Base-by-base conservation (phyloP, 495 filamentous ascomycete genomes). In the Cercophora newfieldiana region DNA sequence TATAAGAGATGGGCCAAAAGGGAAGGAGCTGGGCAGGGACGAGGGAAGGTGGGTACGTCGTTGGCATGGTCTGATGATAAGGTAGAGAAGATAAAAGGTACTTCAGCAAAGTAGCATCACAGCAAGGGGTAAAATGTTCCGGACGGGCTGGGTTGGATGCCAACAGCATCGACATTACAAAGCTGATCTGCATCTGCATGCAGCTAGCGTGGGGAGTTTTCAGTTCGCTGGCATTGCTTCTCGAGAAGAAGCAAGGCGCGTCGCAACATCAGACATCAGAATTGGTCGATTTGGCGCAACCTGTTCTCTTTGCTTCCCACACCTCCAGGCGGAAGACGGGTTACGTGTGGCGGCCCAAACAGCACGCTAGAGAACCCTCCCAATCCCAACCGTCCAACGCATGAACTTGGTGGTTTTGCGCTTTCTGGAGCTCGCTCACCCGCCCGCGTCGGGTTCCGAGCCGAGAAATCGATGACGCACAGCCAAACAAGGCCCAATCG, bases 391-490 rank as follows among this genome's bases (percentile, higher is more conserved):
- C 18, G 48, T n/a, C 21, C 16, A 51, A 51, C 4, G 16, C 18
- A 22, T 53, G n/a, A 7, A 26, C 8, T 53, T 53, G 50, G 50
- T 53, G 24, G 50, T 53, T 53, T 53, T n/a, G n/a, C n/a, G n/a
- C n/a, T n/a, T n/a, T n/a, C n/a, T n/a, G n/a, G n/a, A n/a, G n/a
- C n/a, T n/a, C n/a, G n/a, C 19, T 53, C 2, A 22, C 4, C 50
- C 5, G 16, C 48, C 18, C 25, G 50, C 50, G 19, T n/a, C 25
- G 6, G 50, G 6, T n/a, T 14, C 25, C 50, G 54, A 57, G 54
- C 54, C 26, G 54, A 14, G 8, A 22, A 51, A 53, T 57, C 26
- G 54, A 57, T 57, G 54, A 57, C 54, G 54, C 54, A 28, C 54
- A 30, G 6, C 25, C 54, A 7, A 57, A 26, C 16, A 8, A 6